These are phyloP conservation scores for Triticum turgidum DNA, from an alignment of 176 grass and related monocot species.

Conservation along the genomic window DNA sequence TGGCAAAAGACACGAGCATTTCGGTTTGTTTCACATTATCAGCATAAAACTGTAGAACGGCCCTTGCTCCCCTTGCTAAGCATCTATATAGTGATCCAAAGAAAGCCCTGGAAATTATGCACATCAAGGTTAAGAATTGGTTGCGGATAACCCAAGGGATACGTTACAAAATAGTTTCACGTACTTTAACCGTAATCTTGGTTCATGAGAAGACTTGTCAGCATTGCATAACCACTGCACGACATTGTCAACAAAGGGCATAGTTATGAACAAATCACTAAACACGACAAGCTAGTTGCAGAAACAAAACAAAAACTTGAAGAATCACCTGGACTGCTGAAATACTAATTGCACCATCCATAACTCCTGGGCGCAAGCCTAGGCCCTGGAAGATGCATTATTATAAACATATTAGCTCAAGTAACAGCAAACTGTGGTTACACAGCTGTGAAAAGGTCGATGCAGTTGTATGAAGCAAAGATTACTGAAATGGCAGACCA, in stretches of 20 bases:
- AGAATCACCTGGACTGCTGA: conserved; percentile 85
- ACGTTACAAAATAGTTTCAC: background rate
- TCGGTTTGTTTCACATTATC: conserved; percentile 95
- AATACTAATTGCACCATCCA: conserved; percentile 95
- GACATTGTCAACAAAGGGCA: background rate
- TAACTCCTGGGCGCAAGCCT: conserved; percentile 82
- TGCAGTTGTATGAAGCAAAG: background rate
- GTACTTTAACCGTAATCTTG: conserved; percentile 89
- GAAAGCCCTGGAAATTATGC: conserved; percentile 71
- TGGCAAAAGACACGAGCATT: conserved; percentile 91
- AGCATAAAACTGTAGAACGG: conserved; percentile 94
- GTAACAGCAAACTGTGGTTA: background rate
- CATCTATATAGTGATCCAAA: conserved; percentile 97
- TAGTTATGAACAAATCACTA: background rate
- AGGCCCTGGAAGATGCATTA: conserved; percentile 57
- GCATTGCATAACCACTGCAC: conserved; percentile 97
- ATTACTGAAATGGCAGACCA: too few species aligned
- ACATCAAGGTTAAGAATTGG: background rate
- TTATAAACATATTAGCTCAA: conserved; percentile 28
- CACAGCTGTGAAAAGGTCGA: background rate
- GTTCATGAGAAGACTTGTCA: conserved; percentile 91
- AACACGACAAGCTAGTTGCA: background rate
- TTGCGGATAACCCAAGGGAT: conserved; percentile 1
- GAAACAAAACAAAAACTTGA: background rate
- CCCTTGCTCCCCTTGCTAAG: conserved; percentile 88